Base-by-base conservation (phyloP, 768 basidiomycete species). In the Tephrocybe rancida region DNA sequence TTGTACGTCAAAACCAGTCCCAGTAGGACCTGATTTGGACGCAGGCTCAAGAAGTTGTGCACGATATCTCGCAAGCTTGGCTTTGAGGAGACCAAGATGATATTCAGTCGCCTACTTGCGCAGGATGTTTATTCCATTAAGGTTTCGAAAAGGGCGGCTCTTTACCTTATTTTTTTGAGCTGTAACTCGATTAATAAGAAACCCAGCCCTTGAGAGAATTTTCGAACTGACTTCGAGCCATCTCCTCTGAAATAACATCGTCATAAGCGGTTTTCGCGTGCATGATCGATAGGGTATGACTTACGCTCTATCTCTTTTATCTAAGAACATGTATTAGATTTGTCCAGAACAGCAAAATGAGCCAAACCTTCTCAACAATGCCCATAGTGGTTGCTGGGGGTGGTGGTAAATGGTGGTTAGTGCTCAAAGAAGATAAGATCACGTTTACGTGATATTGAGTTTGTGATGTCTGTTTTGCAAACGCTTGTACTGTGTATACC, bases 241-340 rank as follows among this genome's bases (percentile, higher is more conserved):
- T 97, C 83, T 98, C 95, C 85, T 94, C 92, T 95, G 48, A 3
- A 50, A 24, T 47, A 30, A 5, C 37, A 5, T 32, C 29, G 25
- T 35, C 24, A 22, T 22, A 34, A 48, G 24, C 24, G 56, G 30
- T 29, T 41, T 32, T 25, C 29, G 34, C 19, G 6, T 25, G 3
- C 24, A n/a, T 6, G 3, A n/a, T 13, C 16, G 35, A 30, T n/a
- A 50, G n/a, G 50, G 16, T 7, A 37, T 10, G 50, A 46, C 89
- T 73, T 68, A 92, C 92, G 91, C 82, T 98, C 92, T 58, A 96
- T 96, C 70, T 91, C 93, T 70, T 94, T 95, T 62, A 97, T 96
- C 93, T 95, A 32, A 13, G 50, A 19, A 29, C 32, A 38, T 25
- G 25, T 25, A 30, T 57, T 11, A 61, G 50, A 32, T 10, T 6